These are phyloP conservation scores for Amaranthus tricolor DNA, from an alignment of 179 eudicot species.

Conservation along the genomic window DNA sequence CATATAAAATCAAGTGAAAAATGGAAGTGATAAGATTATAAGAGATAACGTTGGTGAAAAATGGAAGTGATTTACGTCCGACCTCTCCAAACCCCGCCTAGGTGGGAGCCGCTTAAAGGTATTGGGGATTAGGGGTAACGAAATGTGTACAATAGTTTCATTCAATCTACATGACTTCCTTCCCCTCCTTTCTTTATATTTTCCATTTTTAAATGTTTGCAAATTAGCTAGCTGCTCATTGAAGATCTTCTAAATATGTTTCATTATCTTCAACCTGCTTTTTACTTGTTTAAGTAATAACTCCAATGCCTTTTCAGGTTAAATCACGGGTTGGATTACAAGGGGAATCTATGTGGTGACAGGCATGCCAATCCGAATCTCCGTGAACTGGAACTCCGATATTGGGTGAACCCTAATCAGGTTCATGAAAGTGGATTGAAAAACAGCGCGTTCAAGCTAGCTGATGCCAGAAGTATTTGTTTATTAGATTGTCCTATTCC, in stretches of 20 bases:
- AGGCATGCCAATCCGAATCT: conserved; percentile 69
- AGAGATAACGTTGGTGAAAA: no score
- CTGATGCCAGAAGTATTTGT: conserved; percentile 88
- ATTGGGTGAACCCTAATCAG: conserved; percentile 92
- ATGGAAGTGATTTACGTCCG: neutral
- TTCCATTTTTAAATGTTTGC: neutral
- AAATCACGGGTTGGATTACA: conserved; percentile 83
- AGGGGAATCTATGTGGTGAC: conserved; percentile 94
- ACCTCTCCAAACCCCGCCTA: neutral
- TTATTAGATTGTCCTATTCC: conserved; percentile 91
- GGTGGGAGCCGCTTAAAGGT: no score
- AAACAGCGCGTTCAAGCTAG: conserved; percentile 52
- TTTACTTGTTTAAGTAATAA: conserved; percentile 2
- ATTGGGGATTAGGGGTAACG: neutral
- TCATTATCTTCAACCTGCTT: neutral
- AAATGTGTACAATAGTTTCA: neutral
- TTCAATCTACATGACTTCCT: neutral
- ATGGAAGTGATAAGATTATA: no score
- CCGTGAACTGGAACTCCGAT: conserved; percentile 72
- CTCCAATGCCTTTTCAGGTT: conserved; percentile 43
- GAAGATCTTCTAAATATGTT: neutral
- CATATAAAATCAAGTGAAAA: no score
- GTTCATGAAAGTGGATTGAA: conserved; percentile 77
- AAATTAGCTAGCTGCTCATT: neutral
- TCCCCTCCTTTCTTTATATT: neutral